Conservation (phyloP, 129 eudicot genomes). For the Erigeron canadensis region DNA sequence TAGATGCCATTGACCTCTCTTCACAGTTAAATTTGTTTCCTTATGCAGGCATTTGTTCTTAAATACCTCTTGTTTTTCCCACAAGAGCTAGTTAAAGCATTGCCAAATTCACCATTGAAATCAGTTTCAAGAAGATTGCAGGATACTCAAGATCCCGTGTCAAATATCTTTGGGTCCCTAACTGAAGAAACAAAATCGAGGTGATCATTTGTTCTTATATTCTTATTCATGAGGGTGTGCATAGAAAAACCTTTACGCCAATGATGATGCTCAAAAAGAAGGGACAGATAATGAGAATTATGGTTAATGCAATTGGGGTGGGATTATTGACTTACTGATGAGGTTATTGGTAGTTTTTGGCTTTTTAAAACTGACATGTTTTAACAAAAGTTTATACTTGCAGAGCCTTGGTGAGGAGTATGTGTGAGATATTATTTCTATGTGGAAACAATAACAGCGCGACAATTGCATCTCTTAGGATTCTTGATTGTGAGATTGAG, state of each 20-base stretch:
- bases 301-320: background rate
- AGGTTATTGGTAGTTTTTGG: conserved; percentile 3
- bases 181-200: conserved; percentile 75
- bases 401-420: conserved; percentile 93
- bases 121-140: conserved; percentile 36
- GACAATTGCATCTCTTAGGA: conserved; percentile 62
- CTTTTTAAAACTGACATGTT: background rate
- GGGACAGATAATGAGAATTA: background rate
- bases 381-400: conserved; percentile 18
- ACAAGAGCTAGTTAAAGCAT: conserved; percentile 47
- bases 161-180: conserved; percentile 60
- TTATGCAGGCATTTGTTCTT: conserved; percentile 92
- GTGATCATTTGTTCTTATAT: conserved; percentile 35
- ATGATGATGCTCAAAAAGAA: background rate
- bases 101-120: conserved; percentile 31
- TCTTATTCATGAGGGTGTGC: background rate
- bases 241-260: background rate
- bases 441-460: conserved; percentile 79
- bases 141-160: conserved; percentile 39
- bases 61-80: conserved; percentile 68
- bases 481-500: conserved; percentile 41
- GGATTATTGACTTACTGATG: background rate
- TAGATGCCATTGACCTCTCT: conserved; percentile 9
- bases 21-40: conserved; percentile 10
- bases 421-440: conserved; percentile 80